Conservation (phyloP, 192 early-diverging fungal species). For the Backusella westeae region DNA sequence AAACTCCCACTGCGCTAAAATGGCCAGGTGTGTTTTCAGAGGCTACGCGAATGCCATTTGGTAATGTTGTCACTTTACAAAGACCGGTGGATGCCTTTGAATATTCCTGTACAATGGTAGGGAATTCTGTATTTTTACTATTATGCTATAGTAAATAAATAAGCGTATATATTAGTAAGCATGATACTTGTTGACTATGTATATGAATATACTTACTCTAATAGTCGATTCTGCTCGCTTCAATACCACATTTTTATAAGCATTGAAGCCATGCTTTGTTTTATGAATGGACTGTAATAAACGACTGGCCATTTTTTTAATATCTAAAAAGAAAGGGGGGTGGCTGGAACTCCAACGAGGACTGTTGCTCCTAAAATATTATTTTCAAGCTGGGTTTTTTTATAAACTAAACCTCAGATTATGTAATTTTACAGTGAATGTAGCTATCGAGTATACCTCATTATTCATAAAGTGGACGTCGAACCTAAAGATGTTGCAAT, state of each 20-base stretch:
- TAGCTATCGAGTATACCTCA: too few species aligned
- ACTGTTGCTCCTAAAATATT: too few species aligned
- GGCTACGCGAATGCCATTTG: constrained; percentile 88
- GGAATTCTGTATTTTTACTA: neutral
- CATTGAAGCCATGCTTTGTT: neutral
- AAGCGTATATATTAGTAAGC: neutral
- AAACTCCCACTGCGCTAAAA: constrained; percentile 88
- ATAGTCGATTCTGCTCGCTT: neutral
- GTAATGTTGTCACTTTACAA: constrained; percentile 68
- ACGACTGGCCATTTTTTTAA: neutral
- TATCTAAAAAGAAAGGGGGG: neutral
- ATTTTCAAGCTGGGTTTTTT: too few species aligned
- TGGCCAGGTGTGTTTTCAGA: constrained; percentile 83
- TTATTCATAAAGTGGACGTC: too few species aligned
- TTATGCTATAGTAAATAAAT: neutral
- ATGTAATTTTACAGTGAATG: too few species aligned
- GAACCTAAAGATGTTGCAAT: too few species aligned
- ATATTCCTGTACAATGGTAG: constrained; percentile 34
- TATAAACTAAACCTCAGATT: too few species aligned
- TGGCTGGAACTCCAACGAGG: neutral
- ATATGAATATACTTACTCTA: neutral
- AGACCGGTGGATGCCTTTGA: constrained; percentile 35
- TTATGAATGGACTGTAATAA: neutral
- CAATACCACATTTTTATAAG: neutral
- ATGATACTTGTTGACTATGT: neutral